Conservation (phyloP, 1,139 yeast genomes). For the Saccharomyces hybrid region DNA sequence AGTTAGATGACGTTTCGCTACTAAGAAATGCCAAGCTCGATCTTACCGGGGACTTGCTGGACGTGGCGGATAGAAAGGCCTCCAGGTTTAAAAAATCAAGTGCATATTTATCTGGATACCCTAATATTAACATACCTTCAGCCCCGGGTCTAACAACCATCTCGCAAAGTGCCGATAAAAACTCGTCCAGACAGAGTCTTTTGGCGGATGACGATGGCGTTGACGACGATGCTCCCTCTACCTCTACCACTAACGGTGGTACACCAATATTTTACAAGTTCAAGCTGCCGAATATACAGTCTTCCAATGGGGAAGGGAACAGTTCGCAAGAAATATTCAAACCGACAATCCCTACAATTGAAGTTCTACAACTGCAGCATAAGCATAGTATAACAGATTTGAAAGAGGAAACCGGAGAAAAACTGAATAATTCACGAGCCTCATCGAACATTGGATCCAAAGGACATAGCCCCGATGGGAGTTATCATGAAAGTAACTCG, state of each 20-base stretch:
- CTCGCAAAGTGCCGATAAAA: neutral
- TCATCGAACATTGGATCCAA: neutral
- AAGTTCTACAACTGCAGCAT: neutral
- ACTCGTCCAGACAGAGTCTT: neutral
- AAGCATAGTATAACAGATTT: neutral
- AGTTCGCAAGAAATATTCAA: neutral
- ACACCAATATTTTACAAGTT: slow-evolving; percentile 22
- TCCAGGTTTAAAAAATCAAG: slow-evolving; percentile 20
- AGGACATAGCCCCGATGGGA: neutral
- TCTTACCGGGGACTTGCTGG: neutral
- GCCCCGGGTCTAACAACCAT: neutral
- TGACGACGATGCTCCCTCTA: neutral
- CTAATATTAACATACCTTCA: neutral
- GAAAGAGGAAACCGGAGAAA: neutral
- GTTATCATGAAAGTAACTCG: neutral
- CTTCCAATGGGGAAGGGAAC: neutral
- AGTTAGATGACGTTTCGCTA: slow-evolving; percentile 26
- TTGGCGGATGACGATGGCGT: slow-evolving; percentile 2
- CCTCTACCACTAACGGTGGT: slow-evolving; percentile 1
- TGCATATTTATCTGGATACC: slow-evolving; percentile 23
- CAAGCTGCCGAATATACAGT: neutral
- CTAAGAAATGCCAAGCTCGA: slow-evolving; percentile 19
- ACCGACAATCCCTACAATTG: neutral
- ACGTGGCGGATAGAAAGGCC: neutral
- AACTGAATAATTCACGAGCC: neutral